phyloP scores from a whole-genome alignment of 148 eudicot species.

The Camellia granthamiana region DNA sequence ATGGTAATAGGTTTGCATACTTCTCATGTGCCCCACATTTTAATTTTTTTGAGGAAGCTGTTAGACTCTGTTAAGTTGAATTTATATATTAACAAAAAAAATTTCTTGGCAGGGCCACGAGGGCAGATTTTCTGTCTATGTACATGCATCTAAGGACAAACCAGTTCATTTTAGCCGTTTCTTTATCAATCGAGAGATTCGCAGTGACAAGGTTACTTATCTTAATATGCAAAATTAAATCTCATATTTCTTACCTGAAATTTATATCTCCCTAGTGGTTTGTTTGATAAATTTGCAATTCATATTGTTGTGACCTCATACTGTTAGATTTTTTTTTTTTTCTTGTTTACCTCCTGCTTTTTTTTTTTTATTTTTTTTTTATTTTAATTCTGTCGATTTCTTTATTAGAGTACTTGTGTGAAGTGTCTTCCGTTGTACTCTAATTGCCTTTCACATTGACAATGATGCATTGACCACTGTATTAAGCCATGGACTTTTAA shows the following conservation, averaged over 20 bases:
- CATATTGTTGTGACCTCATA: neutral
- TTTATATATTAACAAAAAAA: neutral
- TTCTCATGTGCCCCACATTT: neutral
- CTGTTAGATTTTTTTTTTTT: neutral
- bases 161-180: conserved; percentile 54
- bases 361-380: neutral
- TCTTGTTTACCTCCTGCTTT: neutral
- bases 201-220: conserved; percentile 59
- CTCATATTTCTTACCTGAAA: neutral
- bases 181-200: conserved; percentile 53
- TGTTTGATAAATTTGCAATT: neutral
- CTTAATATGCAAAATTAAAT: neutral
- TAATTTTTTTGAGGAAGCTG: neutral
- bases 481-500: neutral
- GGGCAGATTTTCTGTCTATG: conserved; percentile 64
- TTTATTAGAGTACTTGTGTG: neutral
- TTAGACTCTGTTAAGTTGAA: neutral
- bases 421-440: neutral
- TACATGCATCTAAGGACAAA: conserved; percentile 62
- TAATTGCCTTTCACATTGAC: neutral
- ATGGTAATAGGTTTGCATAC: neutral
- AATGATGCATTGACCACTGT: neutral
- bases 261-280: neutral
- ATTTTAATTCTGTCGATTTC: neutral
- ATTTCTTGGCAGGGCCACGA: conserved; percentile 62